A percentile compares a stretch with the other conserved stretches of the same genome.
These are phyloP conservation scores for Naumovozyma baii DNA, from an alignment of 805 yeast species.

Conservation along the genomic window DNA sequence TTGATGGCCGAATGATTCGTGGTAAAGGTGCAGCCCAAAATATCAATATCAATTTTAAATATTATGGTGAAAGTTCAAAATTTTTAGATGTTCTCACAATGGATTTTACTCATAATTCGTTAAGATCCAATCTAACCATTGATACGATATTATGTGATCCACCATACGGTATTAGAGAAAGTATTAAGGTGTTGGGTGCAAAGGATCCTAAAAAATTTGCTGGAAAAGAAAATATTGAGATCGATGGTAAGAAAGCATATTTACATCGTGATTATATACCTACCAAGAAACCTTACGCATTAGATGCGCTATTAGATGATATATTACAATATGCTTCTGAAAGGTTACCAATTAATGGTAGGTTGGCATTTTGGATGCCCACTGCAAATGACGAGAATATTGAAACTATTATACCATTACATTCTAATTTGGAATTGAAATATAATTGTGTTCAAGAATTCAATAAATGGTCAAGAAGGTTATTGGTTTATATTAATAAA, in stretches of 20 bases:
- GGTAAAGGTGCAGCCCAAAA: slow-evolving; percentile 44
- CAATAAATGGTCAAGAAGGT: slow-evolving; percentile 85
- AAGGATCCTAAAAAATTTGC: slow-evolving; percentile 54
- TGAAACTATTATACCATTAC: slow-evolving; percentile 66
- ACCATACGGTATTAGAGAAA: slow-evolving; percentile 95
- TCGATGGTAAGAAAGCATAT: slow-evolving; percentile 71
- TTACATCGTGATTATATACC: slow-evolving; percentile 77
- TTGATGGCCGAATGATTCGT: slow-evolving; percentile 68
- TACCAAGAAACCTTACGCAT: slow-evolving; percentile 82
- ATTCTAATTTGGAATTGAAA: slow-evolving; percentile 57
- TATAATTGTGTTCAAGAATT: slow-evolving; percentile 79
- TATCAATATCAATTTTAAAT: slow-evolving; percentile 59
- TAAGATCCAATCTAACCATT: slow-evolving; percentile 49
- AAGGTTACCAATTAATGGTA: slow-evolving; percentile 62
- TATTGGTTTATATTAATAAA: slow-evolving; percentile 69
- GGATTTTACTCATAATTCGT: slow-evolving; percentile 90
- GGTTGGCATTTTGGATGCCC: slow-evolving; percentile 96
- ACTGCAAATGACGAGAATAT: slow-evolving; percentile 80
- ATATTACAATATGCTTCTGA: slow-evolving; percentile 61
- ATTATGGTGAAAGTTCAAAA: slow-evolving; percentile 49
- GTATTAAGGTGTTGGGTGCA: slow-evolving; percentile 86
- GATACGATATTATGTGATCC: slow-evolving; percentile 93
- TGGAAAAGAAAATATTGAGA: slow-evolving; percentile 65
- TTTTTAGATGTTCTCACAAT: slow-evolving; percentile 74
- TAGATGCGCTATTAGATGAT: slow-evolving; percentile 70